phyloP scores from a whole-genome alignment of 2,329 filamentous ascomycete species.

The Venturia aucupariae region DNA sequence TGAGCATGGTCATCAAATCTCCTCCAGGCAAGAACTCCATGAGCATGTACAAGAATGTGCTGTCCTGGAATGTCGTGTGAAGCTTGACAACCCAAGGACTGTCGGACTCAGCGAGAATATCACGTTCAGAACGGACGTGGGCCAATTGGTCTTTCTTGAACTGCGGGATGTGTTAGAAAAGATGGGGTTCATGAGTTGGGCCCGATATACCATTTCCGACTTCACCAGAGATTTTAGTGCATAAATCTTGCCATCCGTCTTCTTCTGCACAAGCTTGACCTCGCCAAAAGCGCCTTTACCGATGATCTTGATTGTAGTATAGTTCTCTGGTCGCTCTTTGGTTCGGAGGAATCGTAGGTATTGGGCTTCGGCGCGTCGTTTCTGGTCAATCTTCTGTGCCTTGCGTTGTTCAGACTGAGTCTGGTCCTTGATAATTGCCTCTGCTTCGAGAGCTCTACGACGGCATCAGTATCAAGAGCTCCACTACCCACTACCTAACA shows the following conservation, averaged over 20 bases:
- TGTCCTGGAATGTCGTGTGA: constrained; percentile 95
- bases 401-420: constrained; percentile 66
- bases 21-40: constrained; percentile 99
- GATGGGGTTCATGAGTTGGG: background rate
- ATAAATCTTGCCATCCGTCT: constrained; percentile 92
- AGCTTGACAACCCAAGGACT: constrained; percentile 99
- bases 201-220: constrained; percentile 66
- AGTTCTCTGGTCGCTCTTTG: constrained; percentile 88
- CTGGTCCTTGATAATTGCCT: constrained; percentile 72
- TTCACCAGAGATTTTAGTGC: constrained; percentile 98
- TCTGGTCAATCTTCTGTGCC: constrained; percentile 74
- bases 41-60: constrained; percentile 93
- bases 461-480: background rate
- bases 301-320: constrained; percentile 94
- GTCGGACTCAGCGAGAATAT: constrained; percentile 97
- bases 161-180: constrained; percentile 25
- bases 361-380: constrained; percentile 80
- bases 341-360: constrained; percentile 92
- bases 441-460: constrained; percentile 78
- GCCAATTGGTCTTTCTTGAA: constrained; percentile 98
- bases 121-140: constrained; percentile 93
- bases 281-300: constrained; percentile 98
- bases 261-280: constrained; percentile 94
- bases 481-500: constrained; percentile 10
- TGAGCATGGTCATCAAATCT: constrained; percentile 99